phyloP scores from a whole-genome alignment of 2,329 filamentous ascomycete species.

The Botryotinia narcissicola region DNA sequence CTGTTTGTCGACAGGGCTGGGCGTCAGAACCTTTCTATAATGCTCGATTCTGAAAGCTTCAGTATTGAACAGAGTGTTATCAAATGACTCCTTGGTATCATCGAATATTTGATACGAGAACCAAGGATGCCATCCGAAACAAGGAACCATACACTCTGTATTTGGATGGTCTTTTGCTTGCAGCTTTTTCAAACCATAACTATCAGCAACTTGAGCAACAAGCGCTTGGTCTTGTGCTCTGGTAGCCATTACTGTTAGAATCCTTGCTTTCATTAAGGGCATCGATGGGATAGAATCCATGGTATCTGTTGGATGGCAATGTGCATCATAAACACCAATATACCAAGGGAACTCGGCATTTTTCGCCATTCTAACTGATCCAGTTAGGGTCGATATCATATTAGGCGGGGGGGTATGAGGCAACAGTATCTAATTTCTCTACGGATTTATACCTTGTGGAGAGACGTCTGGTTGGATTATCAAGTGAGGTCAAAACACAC shows the following conservation, averaged over 20 bases:
- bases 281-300: slow-evolving; percentile 60
- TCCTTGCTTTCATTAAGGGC: slow-evolving; percentile 61
- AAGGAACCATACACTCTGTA: slow-evolving; percentile 55
- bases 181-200: slow-evolving; percentile 47
- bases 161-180: slow-evolving; percentile 33
- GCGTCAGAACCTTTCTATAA: slow-evolving; percentile 64
- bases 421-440: neutral
- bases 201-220: slow-evolving; percentile 59
- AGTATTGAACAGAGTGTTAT: slow-evolving; percentile 14
- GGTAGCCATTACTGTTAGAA: slow-evolving; percentile 75
- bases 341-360: slow-evolving; percentile 61
- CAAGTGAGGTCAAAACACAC: slow-evolving; percentile 7
- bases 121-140: slow-evolving; percentile 89
- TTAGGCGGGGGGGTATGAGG: neutral
- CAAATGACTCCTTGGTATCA: slow-evolving; percentile 43
- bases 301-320: slow-evolving; percentile 82
- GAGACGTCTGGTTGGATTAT: neutral
- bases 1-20: slow-evolving; percentile 48
- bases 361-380: neutral
- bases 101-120: slow-evolving; percentile 76
- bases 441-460: neutral
- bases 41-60: slow-evolving; percentile 51
- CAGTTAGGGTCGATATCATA: neutral
- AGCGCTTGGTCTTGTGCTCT: slow-evolving; percentile 72
- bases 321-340: slow-evolving; percentile 70